These are phyloP conservation scores for Dictyostelium purpureum DNA, from an alignment of 78 protist species.

Conservation along the genomic window DNA sequence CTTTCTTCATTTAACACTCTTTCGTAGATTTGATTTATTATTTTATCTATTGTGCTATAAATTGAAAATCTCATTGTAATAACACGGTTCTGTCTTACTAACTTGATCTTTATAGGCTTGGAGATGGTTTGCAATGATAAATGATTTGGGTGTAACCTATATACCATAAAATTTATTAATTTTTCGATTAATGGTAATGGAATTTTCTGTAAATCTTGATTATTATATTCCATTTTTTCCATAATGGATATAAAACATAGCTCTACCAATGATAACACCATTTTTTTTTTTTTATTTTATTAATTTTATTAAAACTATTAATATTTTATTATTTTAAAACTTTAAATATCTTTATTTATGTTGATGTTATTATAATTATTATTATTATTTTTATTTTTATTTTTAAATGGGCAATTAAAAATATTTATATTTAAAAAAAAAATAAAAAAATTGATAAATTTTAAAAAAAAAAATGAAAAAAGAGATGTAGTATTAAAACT, in stretches of 20 bases:
- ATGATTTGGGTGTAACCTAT: slow-evolving; percentile 38
- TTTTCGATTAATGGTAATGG: slow-evolving; percentile 46
- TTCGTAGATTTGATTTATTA: slow-evolving; percentile 64
- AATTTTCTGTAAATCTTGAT: slow-evolving; percentile 27
- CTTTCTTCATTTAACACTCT: slow-evolving; percentile 58
- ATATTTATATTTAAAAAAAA: too few species aligned
- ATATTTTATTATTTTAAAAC: too few species aligned
- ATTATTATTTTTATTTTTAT: not conserved
- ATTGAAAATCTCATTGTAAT: slow-evolving; percentile 71
- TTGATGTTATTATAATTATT: not conserved
- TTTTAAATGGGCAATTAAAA: not conserved
- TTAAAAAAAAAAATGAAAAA: not conserved
- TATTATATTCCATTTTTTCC: slow-evolving; percentile 78
- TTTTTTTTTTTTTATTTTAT: not conserved
- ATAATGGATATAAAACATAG: slow-evolving; percentile 49
- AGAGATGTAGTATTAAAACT: too few species aligned
- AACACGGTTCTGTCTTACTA: slow-evolving; percentile 71
- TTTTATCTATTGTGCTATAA: slow-evolving; percentile 43
- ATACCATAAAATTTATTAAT: slow-evolving; percentile 57
- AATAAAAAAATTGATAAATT: too few species aligned
- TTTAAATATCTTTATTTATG: not conserved
- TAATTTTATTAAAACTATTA: too few species aligned
- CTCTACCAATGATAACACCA: slow-evolving; percentile 39
- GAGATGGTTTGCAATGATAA: slow-evolving; percentile 42
- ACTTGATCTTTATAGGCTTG: slow-evolving; percentile 54